Evolutionary conservation across 1,284 basidiomycete genomes (phyloP).

Genomic region (Phellopilus nigrolimitatus): DNA sequence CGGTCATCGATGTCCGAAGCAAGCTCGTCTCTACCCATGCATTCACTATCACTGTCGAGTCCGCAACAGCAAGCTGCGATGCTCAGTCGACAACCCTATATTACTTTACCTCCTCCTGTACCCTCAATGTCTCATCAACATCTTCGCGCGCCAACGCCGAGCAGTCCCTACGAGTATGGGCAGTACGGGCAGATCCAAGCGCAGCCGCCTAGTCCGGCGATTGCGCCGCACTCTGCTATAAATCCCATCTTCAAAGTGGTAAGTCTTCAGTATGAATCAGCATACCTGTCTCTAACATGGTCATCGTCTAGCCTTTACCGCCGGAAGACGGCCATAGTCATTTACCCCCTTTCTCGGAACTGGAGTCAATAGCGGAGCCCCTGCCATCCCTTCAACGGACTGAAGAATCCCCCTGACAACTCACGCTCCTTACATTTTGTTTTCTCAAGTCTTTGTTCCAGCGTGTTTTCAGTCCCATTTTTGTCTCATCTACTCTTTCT

Average conservation of each 20-base stretch:
- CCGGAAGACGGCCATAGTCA: constrained; percentile 38
- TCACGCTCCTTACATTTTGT: constrained; percentile 22
- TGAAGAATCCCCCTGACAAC: constrained; percentile 25
- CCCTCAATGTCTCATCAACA: constrained; percentile 50
- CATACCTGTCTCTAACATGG: constrained; percentile 11
- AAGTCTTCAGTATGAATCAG: constrained; percentile 40
- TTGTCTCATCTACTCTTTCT: constrained; percentile 11
- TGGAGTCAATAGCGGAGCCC: constrained; percentile 76
- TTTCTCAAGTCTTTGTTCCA: constrained; percentile 25
- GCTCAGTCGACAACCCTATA: constrained; percentile 30
- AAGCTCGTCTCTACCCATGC: constrained; percentile 65
- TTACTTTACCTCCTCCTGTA: constrained; percentile 39
- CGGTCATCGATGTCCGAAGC: constrained; percentile 54
- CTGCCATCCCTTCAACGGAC: constrained; percentile 47
- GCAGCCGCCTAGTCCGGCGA: constrained; percentile 29
- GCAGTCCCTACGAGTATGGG: constrained; percentile 29
- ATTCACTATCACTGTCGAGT: constrained; percentile 62
- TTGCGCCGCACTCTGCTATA: constrained; percentile 49
- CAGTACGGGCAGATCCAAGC: constrained; percentile 30
- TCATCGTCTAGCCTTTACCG: constrained; percentile 23
- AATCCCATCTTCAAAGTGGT: constrained; percentile 93
- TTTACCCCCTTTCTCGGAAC: constrained; percentile 69
- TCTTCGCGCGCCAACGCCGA: constrained; percentile 33
- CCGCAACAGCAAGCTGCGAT: constrained; percentile 29
- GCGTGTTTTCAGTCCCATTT: constrained; percentile 23